Percentiles rank a stretch among this genome's conserved stretches.
Evolutionary conservation across 495 filamentous ascomycete species (phyloP).

Genomic region (Aspergillus bridgeri): DNA sequence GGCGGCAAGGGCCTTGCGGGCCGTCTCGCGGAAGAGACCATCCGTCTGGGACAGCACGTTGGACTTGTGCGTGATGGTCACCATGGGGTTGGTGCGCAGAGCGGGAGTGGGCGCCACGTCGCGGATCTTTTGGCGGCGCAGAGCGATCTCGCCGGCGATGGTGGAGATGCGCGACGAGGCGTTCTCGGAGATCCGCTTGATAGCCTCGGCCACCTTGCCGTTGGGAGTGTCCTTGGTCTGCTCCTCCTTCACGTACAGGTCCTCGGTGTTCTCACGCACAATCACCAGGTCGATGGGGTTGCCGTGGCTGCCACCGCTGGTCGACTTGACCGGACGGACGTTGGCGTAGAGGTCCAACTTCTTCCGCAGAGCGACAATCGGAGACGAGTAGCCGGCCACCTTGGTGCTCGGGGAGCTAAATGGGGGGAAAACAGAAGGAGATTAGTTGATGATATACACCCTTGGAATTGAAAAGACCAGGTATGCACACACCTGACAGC

Average conservation of each 20-base stretch:
- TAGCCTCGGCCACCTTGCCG: slow-evolving; percentile 90
- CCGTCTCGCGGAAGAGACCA: slow-evolving; percentile 85
- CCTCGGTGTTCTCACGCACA: slow-evolving; percentile 97
- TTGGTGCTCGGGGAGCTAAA: slow-evolving; percentile 74
- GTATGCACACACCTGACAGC: slow-evolving; percentile 65
- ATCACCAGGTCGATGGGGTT: slow-evolving; percentile 91
- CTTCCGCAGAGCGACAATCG: slow-evolving; percentile 96
- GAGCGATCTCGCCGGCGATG: slow-evolving; percentile 92
- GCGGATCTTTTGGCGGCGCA: slow-evolving; percentile 79
- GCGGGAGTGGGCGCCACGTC: slow-evolving; percentile 39
- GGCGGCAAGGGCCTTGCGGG: slow-evolving; percentile 63
- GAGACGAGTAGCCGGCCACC: slow-evolving; percentile 92
- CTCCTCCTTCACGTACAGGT: slow-evolving; percentile 98
- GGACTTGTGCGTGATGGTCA: slow-evolving; percentile 97
- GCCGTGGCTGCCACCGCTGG: slow-evolving; percentile 48
- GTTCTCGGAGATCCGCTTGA: slow-evolving; percentile 89
- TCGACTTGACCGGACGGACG: slow-evolving; percentile 91
- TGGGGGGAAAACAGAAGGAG: neutral
- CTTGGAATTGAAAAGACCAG: neutral
- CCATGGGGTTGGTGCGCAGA: slow-evolving; percentile 66
- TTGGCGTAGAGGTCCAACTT: slow-evolving; percentile 94
- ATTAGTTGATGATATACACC: too few relatives aligned
- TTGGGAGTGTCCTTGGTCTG: slow-evolving; percentile 65
- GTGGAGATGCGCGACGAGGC: slow-evolving; percentile 80
- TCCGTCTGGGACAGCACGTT: slow-evolving; percentile 97